Percentiles rank a stretch among this genome's conserved stretches.
Evolutionary conservation across 2,329 filamentous ascomycete genomes (phyloP).

Genomic region (Neopestalotiopsis sp.): DNA sequence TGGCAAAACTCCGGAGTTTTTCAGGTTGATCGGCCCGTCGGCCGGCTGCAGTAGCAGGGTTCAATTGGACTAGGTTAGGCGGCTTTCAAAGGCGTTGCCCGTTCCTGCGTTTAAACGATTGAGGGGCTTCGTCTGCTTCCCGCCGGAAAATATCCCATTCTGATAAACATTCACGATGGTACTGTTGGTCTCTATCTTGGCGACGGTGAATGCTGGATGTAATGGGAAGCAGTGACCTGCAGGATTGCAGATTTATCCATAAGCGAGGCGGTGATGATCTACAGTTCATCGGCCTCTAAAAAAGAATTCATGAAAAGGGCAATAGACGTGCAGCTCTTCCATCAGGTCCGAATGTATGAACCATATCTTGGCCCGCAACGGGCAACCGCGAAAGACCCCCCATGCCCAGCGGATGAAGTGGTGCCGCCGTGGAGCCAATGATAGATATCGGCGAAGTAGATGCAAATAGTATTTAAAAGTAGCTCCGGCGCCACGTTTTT

Average conservation of each 20-base stretch:
- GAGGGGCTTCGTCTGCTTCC: neutral
- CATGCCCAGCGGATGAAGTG: constrained; percentile 9
- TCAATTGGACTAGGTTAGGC: neutral
- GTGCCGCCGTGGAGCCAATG: constrained; percentile 15
- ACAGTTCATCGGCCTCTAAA: too few species aligned
- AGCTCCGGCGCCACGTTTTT: neutral
- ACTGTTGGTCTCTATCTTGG: neutral
- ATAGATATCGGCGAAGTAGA: neutral
- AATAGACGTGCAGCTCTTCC: too few species aligned
- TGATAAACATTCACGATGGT: neutral
- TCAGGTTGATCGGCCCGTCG: constrained; percentile 14
- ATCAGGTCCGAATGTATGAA: neutral
- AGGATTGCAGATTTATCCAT: too few species aligned
- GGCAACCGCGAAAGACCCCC: neutral
- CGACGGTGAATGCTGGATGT: neutral
- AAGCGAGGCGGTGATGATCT: too few species aligned
- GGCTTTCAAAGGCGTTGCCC: neutral
- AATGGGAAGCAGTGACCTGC: too few species aligned
- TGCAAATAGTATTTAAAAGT: constrained; percentile 12
- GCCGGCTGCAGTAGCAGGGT: constrained; percentile 9
- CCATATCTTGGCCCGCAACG: neutral
- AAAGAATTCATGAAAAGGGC: too few species aligned
- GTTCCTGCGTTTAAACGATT: constrained; percentile 6
- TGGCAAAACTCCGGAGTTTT: constrained; percentile 15
- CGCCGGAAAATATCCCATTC: neutral